Base-by-base conservation (phyloP, 2,329 filamentous ascomycete species). In the Geoglossum cookeanum region DNA sequence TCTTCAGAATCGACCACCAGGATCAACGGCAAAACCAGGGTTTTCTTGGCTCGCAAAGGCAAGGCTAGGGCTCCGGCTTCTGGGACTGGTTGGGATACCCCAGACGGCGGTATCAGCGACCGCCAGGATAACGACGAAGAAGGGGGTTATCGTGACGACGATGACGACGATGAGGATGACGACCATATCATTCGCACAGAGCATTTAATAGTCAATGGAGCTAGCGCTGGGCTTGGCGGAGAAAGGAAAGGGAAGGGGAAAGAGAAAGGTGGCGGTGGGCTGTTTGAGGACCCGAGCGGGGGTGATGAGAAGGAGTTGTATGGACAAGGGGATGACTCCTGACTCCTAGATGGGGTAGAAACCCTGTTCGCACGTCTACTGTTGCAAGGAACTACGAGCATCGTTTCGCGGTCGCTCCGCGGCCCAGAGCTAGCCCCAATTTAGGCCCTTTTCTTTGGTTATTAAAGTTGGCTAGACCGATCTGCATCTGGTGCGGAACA, bases 221-320 rank as follows among this genome's bases (percentile, higher is more conserved):
- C 22, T 17, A 37, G 13, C 11, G 49, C 30, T 7, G 32, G 13
- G 15, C 32, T 37, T 22, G 22, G 54, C 55, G 54, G 44, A 22
- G 69, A 70, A 56, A 68, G 66, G 6, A 65, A 65, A 57, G 65
- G 65, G 4, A 68, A 68, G 59, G 67, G 59, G 48, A 58, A 42
- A 11, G 55, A 66, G 7, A 17, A 22, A 22, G 42, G 42, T 13
- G 13, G 42, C n/a, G 42, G 42, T 22, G 42, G 42, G 4, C 22
- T 66, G 2, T 71, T 71, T 60, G 68, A 69, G 1, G 68, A 70
- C 58, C 68, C 65, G 27, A 69, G 66, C 37, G 65, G 65, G 48
- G 69, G 68, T 35, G 69, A 70, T 33, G 66, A 65, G 3, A 66
- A 70, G 61, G 72, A 74, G 51, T 60, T 75, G 65, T 75, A 75